Percentiles rank a stretch among this genome's conserved stretches.
Conservation (phyloP, 805 yeast genomes). For the Candida insectorum region DNA sequence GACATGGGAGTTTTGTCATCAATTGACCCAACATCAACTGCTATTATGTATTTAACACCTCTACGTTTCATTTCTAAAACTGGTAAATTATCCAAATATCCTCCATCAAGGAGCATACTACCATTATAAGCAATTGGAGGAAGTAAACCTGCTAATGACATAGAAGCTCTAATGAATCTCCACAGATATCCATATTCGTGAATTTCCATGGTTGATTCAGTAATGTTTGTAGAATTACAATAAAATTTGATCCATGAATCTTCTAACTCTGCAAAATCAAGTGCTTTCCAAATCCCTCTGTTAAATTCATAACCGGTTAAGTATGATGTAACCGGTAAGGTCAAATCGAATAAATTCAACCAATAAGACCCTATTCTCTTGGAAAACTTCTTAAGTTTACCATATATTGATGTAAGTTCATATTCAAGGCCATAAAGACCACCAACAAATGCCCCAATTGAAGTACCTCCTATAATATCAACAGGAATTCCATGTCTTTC, state of each 20-base stretch:
- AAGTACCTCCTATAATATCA: conserved; percentile 93
- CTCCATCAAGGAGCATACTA: conserved; percentile 92
- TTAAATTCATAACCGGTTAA: conserved; percentile 97
- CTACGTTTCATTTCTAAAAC: conserved; percentile 86
- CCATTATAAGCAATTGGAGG: conserved; percentile 91
- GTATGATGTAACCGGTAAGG: conserved; percentile 91
- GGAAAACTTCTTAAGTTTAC: conserved; percentile 82
- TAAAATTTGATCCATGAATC: conserved; percentile 92
- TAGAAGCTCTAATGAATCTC: conserved; percentile 93
- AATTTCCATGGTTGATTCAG: conserved; percentile 92
- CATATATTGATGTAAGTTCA: conserved; percentile 86
- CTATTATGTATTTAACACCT: conserved; percentile 84
- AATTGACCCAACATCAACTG: conserved; percentile 93
- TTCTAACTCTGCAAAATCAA: conserved; percentile 89
- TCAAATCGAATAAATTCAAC: conserved; percentile 80
- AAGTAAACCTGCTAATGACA: conserved; percentile 90
- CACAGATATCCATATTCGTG: conserved; percentile 92
- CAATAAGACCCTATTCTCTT: conserved; percentile 79
- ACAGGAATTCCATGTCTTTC: conserved; percentile 93
- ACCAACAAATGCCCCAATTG: conserved; percentile 94
- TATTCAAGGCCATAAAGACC: conserved; percentile 92
- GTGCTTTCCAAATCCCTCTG: conserved; percentile 94
- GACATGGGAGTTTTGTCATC: conserved; percentile 88
- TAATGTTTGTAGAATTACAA: conserved; percentile 90
- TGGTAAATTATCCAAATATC: conserved; percentile 90